A percentile compares a stretch with the other conserved stretches of the same genome.
phyloP scores from a whole-genome alignment of 106 monocot species.

The Vanilla planifolia region DNA sequence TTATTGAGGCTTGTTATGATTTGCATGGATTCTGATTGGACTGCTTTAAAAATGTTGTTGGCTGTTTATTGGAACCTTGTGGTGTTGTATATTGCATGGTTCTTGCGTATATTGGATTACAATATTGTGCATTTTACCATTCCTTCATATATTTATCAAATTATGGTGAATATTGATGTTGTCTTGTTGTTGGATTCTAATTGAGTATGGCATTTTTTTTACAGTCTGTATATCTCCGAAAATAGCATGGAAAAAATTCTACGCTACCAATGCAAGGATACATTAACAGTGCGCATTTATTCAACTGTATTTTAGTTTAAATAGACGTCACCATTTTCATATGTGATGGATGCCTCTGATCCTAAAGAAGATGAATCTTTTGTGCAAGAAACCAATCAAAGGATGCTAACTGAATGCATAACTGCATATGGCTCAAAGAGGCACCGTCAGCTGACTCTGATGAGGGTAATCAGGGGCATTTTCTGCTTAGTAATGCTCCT shows the following conservation, averaged over 20 bases:
- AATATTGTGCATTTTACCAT: not conserved
- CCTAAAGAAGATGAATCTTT: not conserved
- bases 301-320: not conserved
- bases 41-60: too few relatives aligned
- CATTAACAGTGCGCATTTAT: not conserved
- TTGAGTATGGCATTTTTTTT: not conserved
- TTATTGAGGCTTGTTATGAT: too few relatives aligned
- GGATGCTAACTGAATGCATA: not conserved
- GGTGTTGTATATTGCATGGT: too few relatives aligned
- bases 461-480: slow-evolving; percentile 59
- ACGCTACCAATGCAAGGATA: not conserved
- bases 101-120: too few relatives aligned
- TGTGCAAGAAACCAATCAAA: not conserved
- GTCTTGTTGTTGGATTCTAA: not conserved
- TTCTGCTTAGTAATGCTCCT: slow-evolving; percentile 52
- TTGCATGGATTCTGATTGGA: too few relatives aligned
- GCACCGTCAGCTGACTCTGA: slow-evolving; percentile 55
- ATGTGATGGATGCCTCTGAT: not conserved
- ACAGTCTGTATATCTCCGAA: not conserved
- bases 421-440: slow-evolving; percentile 13
- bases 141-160: not conserved
- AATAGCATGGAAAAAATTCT: not conserved
- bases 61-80: too few relatives aligned
- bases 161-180: slow-evolving; percentile 3
- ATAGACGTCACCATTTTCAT: not conserved